A percentile compares a stretch with the other conserved stretches of the same genome.
phyloP scores from a whole-genome alignment of 2,329 filamentous ascomycete genomes.

The Exophiala viscosa region DNA sequence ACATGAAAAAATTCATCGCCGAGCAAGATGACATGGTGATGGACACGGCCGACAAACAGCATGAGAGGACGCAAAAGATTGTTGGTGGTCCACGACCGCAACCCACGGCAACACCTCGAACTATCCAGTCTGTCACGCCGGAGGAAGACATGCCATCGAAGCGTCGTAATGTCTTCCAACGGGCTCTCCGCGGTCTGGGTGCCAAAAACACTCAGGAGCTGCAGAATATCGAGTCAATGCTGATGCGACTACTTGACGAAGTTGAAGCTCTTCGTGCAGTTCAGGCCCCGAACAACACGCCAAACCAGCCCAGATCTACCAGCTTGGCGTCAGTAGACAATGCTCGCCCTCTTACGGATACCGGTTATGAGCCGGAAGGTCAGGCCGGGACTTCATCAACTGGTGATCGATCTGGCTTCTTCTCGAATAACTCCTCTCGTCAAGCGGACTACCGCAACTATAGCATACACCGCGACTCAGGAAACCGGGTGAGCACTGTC shows the following conservation, averaged over 20 bases:
- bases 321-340: slow-evolving; percentile 68
- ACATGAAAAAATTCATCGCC: slow-evolving; percentile 87
- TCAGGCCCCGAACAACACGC: slow-evolving; percentile 41
- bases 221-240: slow-evolving; percentile 82
- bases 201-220: slow-evolving; percentile 85
- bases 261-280: slow-evolving; percentile 74
- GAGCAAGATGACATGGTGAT: slow-evolving; percentile 89
- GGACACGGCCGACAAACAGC: slow-evolving; percentile 79
- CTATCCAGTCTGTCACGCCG: slow-evolving; percentile 46
- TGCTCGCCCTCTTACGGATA: slow-evolving; percentile 63
- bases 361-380: slow-evolving; percentile 81
- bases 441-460: slow-evolving; percentile 40
- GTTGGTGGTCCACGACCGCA: slow-evolving; percentile 83
- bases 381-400: slow-evolving; percentile 71
- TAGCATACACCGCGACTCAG: slow-evolving; percentile 56
- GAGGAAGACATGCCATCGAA: slow-evolving; percentile 65
- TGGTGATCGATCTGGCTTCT: slow-evolving; percentile 67
- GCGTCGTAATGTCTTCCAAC: slow-evolving; percentile 88
- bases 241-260: slow-evolving; percentile 86
- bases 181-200: slow-evolving; percentile 86
- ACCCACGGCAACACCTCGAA: slow-evolving; percentile 60
- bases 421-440: slow-evolving; percentile 52
- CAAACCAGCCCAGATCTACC: slow-evolving; percentile 32
- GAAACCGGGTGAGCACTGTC: slow-evolving; percentile 86
- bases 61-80: slow-evolving; percentile 78